These are phyloP conservation scores for Kwoniella botswanensis DNA, from an alignment of 768 basidiomycete genomes.

Conservation along the genomic window DNA sequence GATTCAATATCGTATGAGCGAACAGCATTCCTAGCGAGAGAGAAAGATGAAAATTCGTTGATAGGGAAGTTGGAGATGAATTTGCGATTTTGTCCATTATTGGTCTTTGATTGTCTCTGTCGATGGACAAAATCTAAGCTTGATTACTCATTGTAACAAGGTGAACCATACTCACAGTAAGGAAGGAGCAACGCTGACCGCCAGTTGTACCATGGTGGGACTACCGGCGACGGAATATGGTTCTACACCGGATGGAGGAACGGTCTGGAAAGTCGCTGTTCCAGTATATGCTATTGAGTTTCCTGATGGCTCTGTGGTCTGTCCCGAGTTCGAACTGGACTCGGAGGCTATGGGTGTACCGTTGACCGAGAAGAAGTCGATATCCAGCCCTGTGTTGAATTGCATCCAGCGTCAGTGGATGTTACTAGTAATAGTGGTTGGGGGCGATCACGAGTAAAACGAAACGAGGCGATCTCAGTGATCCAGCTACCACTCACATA, in stretches of 20 bases:
- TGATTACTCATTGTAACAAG: too few relatives aligned
- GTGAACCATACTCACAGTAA: not conserved
- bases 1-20: not conserved
- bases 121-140: too few relatives aligned
- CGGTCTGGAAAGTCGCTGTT: not conserved
- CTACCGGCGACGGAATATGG: not conserved
- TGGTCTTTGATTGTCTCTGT: not conserved
- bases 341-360: conserved; percentile 10
- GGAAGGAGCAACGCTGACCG: conserved; percentile 15
- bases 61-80: not conserved
- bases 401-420: not conserved
- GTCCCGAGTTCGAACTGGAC: not conserved
- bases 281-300: conserved; percentile 1
- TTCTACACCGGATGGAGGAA: conserved; percentile 1
- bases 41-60: not conserved
- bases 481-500: conserved; percentile 2
- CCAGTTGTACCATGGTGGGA: conserved; percentile 2
- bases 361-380: conserved; percentile 17
- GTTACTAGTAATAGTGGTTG: too few relatives aligned
- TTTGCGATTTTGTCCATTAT: conserved; percentile 3
- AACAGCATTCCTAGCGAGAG: not conserved
- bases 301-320: not conserved
- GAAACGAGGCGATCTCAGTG: too few relatives aligned
- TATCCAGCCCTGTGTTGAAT: conserved; percentile 6
- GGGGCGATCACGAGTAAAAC: too few relatives aligned